A percentile compares a stretch with the other conserved stretches of the same genome.
Evolutionary conservation across 2,329 filamentous ascomycete species (phyloP).

Genomic region (Cordyceps javanica): DNA sequence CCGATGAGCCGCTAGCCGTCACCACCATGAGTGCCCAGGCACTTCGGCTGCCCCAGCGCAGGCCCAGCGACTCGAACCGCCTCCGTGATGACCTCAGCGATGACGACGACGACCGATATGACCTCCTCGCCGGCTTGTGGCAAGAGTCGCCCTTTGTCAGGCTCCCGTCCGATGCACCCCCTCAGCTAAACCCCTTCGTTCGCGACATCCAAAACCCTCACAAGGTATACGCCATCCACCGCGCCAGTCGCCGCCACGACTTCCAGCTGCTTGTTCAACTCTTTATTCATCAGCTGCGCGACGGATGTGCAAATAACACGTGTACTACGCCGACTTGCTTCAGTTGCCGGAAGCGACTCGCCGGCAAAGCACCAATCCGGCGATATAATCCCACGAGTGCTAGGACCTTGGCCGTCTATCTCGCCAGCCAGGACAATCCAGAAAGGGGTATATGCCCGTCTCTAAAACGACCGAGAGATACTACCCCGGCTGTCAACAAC

Average conservation of each 20-base stretch:
- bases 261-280: conserved; percentile 63
- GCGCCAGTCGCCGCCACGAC: conserved; percentile 53
- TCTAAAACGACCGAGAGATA: conserved; percentile 35
- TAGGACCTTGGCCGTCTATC: conserved; percentile 70
- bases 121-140: conserved; percentile 54
- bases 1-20: conserved; percentile 7
- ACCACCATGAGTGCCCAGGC: conserved; percentile 12
- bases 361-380: conserved; percentile 62
- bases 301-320: conserved; percentile 63
- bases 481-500: conserved; percentile 40
- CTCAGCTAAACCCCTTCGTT: conserved; percentile 48
- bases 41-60: conserved; percentile 9
- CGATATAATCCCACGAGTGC: conserved; percentile 78
- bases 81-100: conserved; percentile 16
- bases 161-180: conserved; percentile 54
- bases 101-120: conserved; percentile 31
- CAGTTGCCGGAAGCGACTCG: conserved; percentile 64
- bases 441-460: conserved; percentile 60
- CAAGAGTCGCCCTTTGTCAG: conserved; percentile 53
- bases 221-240: conserved; percentile 54
- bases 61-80: background rate
- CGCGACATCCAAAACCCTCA: conserved; percentile 56
- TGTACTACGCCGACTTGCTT: conserved; percentile 77
- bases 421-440: conserved; percentile 75
- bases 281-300: conserved; percentile 71